Conservation (phyloP, 2,329 filamentous ascomycete genomes). For the Fusarium drepaniforme region DNA sequence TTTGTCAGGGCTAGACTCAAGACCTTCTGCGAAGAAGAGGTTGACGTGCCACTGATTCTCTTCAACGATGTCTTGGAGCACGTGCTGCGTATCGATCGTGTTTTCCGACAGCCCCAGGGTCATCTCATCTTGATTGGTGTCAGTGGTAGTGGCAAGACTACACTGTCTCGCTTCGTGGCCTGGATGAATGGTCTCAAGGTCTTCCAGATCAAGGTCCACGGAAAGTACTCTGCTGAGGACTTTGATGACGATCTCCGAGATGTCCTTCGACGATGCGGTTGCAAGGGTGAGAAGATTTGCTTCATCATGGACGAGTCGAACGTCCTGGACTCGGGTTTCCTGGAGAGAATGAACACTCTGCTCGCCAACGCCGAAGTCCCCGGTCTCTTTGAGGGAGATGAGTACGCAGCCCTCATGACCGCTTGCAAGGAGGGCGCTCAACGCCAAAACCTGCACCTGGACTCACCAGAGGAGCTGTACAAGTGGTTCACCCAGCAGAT, state of each 20-base stretch:
- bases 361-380: constrained; percentile 99
- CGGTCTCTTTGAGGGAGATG: constrained; percentile 98
- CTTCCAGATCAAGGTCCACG: constrained; percentile 99
- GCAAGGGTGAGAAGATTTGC: constrained; percentile 99
- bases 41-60: constrained; percentile 97
- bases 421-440: constrained; percentile 99
- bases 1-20: constrained; percentile 97
- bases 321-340: constrained; percentile 96
- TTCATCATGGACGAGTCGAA: constrained; percentile 99
- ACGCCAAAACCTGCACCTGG: constrained; percentile 91
- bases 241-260: constrained; percentile 98
- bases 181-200: constrained; percentile 99
- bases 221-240: constrained; percentile 97
- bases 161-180: constrained; percentile 95
- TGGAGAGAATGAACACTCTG: constrained; percentile 99
- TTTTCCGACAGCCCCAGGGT: constrained; percentile 97
- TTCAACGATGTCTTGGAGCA: constrained; percentile 99
- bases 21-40: constrained; percentile 99
- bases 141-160: constrained; percentile 98
- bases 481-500: constrained; percentile 99
- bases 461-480: constrained; percentile 99
- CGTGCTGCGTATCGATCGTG: constrained; percentile 96
- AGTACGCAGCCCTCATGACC: constrained; percentile 98
- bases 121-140: constrained; percentile 99
- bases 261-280: constrained; percentile 92